A percentile compares a stretch with the other conserved stretches of the same genome.
Evolutionary conservation across 1,284 basidiomycete species (phyloP).

Genomic region (Austropuccinia psidii): DNA sequence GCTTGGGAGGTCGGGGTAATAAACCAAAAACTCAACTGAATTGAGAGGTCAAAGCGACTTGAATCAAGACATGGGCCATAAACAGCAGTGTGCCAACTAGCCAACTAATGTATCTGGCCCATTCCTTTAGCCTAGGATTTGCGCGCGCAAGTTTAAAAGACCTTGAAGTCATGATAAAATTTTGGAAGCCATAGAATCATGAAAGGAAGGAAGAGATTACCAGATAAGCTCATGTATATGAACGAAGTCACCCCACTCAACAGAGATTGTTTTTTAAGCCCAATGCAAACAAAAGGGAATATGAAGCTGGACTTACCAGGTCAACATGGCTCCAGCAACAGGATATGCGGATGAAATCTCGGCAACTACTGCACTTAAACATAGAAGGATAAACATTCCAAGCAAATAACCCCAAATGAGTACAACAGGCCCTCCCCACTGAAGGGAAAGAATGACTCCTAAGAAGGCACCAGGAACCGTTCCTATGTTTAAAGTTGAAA

Average conservation of each 20-base stretch:
- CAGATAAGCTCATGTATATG: no score
- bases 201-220: no score
- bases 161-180: neutral
- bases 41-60: conserved; percentile 33
- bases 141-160: conserved; percentile 33
- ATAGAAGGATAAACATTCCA: conserved; percentile 28
- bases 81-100: conserved; percentile 27
- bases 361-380: conserved; percentile 25
- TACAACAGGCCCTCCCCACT: conserved; percentile 28
- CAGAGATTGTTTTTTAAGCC: no score
- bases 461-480: conserved; percentile 29
- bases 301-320: neutral
- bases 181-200: no score
- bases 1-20: no score
- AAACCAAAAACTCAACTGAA: conserved; percentile 29
- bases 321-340: conserved; percentile 30
- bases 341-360: conserved; percentile 32
- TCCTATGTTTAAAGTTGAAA: conserved; percentile 32
- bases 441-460: conserved; percentile 13
- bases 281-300: no score
- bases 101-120: conserved; percentile 34
- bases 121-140: conserved; percentile 22
- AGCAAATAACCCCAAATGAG: conserved; percentile 31
- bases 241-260: no score
- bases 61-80: conserved; percentile 32